Evolutionary conservation across 495 filamentous ascomycete genomes (phyloP), one percentile per base, ranked within the genome.

Genomic region (Trichodelitschia bisporula): DNA sequence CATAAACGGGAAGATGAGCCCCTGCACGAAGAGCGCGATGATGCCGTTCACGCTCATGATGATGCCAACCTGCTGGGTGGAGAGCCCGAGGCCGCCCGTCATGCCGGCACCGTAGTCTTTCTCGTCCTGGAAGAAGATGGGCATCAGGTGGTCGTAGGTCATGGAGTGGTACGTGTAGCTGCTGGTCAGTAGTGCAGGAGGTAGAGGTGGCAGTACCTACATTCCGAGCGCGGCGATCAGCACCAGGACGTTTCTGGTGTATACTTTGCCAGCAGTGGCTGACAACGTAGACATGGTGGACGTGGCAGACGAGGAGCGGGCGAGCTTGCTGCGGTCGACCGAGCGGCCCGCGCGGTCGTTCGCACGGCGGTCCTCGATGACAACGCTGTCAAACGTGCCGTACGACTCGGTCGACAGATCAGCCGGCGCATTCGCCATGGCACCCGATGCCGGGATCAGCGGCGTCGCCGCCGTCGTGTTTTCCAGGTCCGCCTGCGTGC

Each of bases 141-240:
- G 77, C 20, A 86, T 50, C 0, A 86, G 62, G 47, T 79, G 73
- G 38, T 84, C 77, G 39, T 74, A 86, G 10, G 73, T 77, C 77
- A 86, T 86, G 21, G 67, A 74, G 43, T 84, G 77, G 36, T 83
- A 84, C 1, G 75, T 80, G 51, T 80, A 86, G 36, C 21, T 25
- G 21, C 21, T 8, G 21, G n/a, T n/a, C n/a, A n/a, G n/a, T n/a
- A n/a, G n/a, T n/a, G n/a, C n/a, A n/a, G n/a, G n/a, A n/a, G n/a
- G n/a, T n/a, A n/a, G n/a, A n/a, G n/a, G n/a, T n/a, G n/a, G n/a
- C n/a, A 12, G 21, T 25, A 25, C 21, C 12, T 29, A 29, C 4
- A 86, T 77, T 3, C 72, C 70, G 17, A 86, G 55, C 3, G 77
- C 66, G 13, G 72, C 32, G 12, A 78, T 62, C 3, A 84, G 59